These are phyloP conservation scores for Irpex rosettiformis DNA, from an alignment of 1,284 basidiomycete species.

Conservation along the genomic window DNA sequence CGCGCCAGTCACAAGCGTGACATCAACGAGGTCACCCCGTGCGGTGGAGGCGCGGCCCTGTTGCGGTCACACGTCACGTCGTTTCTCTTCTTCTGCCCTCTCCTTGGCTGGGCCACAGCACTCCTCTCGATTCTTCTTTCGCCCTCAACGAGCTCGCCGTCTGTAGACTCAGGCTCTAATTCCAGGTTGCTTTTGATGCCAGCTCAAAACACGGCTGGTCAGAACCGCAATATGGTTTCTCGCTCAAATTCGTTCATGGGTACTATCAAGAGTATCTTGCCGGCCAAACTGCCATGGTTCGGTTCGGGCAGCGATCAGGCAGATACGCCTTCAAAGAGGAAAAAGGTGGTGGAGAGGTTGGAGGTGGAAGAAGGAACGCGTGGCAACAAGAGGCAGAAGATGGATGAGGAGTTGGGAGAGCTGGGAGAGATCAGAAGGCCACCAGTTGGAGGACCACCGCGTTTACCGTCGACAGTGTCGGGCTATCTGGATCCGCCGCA, in stretches of 20 bases:
- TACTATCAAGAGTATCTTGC: conserved; percentile 28
- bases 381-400: conserved; percentile 27
- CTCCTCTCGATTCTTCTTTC: background rate
- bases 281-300: conserved; percentile 27
- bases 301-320: conserved; percentile 20
- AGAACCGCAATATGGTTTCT: conserved; percentile 15
- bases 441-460: conserved; percentile 5
- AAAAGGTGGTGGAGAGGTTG: conserved; percentile 6
- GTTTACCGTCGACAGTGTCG: conserved; percentile 11
- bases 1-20: conserved; percentile 7
- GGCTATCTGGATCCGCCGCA: conserved; percentile 30
- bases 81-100: conserved; percentile 4
- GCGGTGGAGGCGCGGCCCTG: conserved; percentile 3
- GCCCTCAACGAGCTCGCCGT: background rate
- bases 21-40: background rate
- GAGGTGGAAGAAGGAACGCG: conserved; percentile 16
- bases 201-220: conserved; percentile 10
- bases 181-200: conserved; percentile 4
- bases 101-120: conserved; percentile 1
- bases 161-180: background rate
- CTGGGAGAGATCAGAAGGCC: conserved; percentile 5
- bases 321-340: conserved; percentile 24
- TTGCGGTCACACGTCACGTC: conserved; percentile 11
- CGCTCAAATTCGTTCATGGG: conserved; percentile 28
- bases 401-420: conserved; percentile 24